A percentile compares a stretch with the other conserved stretches of the same genome.
These are phyloP conservation scores for Trichosporon asahii DNA, from an alignment of 1,284 basidiomycete genomes.

Conservation along the genomic window DNA sequence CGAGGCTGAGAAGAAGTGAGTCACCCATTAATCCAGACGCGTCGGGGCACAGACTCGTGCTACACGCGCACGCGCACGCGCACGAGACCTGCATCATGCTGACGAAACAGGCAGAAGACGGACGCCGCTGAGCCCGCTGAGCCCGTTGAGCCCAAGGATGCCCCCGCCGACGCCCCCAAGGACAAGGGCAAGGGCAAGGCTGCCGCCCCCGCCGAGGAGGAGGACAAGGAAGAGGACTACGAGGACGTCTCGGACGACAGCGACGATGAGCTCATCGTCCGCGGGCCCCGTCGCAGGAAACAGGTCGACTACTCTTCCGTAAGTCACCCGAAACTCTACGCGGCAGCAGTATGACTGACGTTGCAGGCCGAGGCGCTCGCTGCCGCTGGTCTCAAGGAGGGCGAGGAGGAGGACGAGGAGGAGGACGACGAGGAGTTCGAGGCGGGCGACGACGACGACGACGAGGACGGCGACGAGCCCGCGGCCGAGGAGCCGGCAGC, in stretches of 20 bases:
- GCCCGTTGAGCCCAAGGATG: too few species aligned
- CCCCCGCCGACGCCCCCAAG: conserved; percentile 11
- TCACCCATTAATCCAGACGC: neutral
- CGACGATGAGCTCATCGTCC: conserved; percentile 32
- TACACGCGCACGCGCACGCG: too few species aligned
- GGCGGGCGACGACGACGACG: conserved; percentile 26
- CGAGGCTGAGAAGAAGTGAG: conserved; percentile 38
- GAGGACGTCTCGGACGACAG: conserved; percentile 34
- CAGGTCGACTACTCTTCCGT: conserved; percentile 40
- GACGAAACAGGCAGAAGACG: conserved; percentile 35
- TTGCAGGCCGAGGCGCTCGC: conserved; percentile 36
- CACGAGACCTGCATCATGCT: too few species aligned
- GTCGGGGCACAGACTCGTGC: too few species aligned
- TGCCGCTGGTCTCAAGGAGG: conserved; percentile 36
- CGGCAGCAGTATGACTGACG: too few species aligned
- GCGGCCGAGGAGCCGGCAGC: conserved; percentile 27
- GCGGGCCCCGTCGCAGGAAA: conserved; percentile 32
- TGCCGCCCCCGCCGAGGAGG: conserved; percentile 18
- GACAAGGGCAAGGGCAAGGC: conserved; percentile 37
- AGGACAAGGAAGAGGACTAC: conserved; percentile 26
- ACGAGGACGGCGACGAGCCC: conserved; percentile 25
- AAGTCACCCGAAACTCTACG: too few species aligned
- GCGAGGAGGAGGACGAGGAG: conserved; percentile 25
- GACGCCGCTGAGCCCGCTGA: conserved; percentile 21
- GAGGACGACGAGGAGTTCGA: conserved; percentile 29